These are phyloP conservation scores for Aspergillus incahuasiensis DNA, from an alignment of 495 filamentous ascomycete genomes.

Conservation along the genomic window DNA sequence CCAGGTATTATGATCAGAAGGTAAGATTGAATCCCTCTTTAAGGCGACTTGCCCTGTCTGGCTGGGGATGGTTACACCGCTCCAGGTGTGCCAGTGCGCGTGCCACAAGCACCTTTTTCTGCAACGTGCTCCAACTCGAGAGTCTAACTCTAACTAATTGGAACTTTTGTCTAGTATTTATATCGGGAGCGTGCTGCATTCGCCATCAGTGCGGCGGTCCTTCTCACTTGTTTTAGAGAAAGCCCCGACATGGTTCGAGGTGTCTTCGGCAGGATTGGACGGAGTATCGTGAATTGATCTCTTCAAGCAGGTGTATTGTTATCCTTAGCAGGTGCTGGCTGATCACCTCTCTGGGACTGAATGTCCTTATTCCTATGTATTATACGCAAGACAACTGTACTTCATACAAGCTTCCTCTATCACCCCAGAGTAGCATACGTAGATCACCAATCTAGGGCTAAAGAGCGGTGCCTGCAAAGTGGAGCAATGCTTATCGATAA, in stretches of 20 bases:
- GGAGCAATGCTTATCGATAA: slow-evolving; percentile 17
- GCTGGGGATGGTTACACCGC: slow-evolving; percentile 25
- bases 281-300: slow-evolving; percentile 45
- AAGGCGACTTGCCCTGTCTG: slow-evolving; percentile 8
- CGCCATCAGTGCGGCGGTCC: slow-evolving; percentile 66
- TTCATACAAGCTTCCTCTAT: not conserved
- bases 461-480: not conserved
- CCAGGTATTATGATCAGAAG: slow-evolving; percentile 64
- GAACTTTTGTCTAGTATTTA: slow-evolving; percentile 48
- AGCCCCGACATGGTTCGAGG: slow-evolving; percentile 64
- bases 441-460: not conserved
- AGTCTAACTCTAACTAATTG: slow-evolving; percentile 22
- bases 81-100: slow-evolving; percentile 4
- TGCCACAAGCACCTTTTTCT: slow-evolving; percentile 8
- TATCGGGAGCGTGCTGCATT: slow-evolving; percentile 75
- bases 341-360: not conserved
- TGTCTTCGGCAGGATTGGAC: slow-evolving; percentile 63
- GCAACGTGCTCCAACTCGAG: not conserved
- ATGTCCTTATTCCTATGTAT: not conserved
- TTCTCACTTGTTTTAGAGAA: slow-evolving; percentile 68
- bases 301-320: not conserved
- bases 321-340: slow-evolving; percentile 2
- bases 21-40: slow-evolving; percentile 30
- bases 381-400: not conserved
- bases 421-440: not conserved